phyloP scores from a whole-genome alignment of 345 rosid species.

The Dovyalis caffra region DNA sequence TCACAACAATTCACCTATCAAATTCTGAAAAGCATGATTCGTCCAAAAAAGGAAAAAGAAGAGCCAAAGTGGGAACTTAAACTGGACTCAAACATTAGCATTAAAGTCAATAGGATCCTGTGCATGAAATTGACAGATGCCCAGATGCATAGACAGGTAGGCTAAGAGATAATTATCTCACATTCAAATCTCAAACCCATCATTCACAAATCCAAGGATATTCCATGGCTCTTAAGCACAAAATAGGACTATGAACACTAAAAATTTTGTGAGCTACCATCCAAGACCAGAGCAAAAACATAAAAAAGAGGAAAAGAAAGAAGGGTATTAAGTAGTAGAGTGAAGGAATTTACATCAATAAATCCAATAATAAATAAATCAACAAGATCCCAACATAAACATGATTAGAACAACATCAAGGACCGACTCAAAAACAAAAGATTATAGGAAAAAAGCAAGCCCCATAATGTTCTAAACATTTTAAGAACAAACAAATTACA shows the following conservation, averaged over 20 bases:
- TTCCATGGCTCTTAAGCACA: no score
- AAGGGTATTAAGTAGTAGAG: neutral
- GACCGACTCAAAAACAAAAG: neutral
- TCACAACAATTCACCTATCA: accelerated
- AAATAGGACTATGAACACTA: neutral
- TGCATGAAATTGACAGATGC: no score
- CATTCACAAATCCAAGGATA: no score
- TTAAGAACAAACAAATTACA: neutral
- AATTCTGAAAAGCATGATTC: no score
- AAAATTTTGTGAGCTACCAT: neutral
- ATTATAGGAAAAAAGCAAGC: neutral
- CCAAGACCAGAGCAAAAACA: neutral
- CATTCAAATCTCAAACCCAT: no score
- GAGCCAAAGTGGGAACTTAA: no score
- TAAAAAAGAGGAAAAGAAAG: neutral
- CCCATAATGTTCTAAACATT: neutral
- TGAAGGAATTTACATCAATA: neutral
- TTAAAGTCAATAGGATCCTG: no score
- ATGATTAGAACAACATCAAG: neutral
- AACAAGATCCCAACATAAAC: neutral
- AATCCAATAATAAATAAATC: neutral
- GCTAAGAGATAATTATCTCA: no score
- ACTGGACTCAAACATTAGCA: no score
- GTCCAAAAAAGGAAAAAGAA: no score
- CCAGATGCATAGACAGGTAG: no score